Conservation (phyloP, 2,329 filamentous ascomycete species). For the Paraconiothyrium brasiliense region DNA sequence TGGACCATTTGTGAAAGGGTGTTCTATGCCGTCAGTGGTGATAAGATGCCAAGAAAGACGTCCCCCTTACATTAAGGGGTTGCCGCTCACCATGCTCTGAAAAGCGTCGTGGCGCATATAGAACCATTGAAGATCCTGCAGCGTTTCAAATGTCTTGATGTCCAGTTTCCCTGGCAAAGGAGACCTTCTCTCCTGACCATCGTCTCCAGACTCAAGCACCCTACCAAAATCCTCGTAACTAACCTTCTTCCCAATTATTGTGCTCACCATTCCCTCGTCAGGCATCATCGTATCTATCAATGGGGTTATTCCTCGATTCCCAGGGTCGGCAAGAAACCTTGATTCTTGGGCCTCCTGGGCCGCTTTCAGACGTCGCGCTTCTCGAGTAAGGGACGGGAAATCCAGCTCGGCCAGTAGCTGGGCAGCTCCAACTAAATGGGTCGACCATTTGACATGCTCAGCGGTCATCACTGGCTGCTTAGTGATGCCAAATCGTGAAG, state of each 20-base stretch:
- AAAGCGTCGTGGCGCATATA: constrained; percentile 94
- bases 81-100: constrained; percentile 88
- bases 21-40: constrained; percentile 63
- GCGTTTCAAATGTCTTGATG: constrained; percentile 79
- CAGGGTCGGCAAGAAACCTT: constrained; percentile 43
- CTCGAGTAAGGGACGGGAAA: constrained; percentile 75
- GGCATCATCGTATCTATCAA: constrained; percentile 58
- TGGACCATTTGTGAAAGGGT: constrained; percentile 82
- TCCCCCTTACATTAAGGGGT: constrained; percentile 78
- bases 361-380: constrained; percentile 72
- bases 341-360: constrained; percentile 54
- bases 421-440: constrained; percentile 84
- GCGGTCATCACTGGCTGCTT: constrained; percentile 75
- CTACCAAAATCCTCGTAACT: constrained; percentile 67
- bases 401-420: constrained; percentile 86
- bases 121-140: constrained; percentile 94
- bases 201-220: constrained; percentile 52
- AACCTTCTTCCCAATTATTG: constrained; percentile 65
- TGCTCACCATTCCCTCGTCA: constrained; percentile 64
- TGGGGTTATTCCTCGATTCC: constrained; percentile 37
- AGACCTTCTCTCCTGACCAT: constrained; percentile 48
- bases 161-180: constrained; percentile 59
- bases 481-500: background rate
- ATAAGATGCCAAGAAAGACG: background rate
- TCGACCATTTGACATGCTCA: constrained; percentile 95